phyloP scores from a whole-genome alignment of 2,329 filamentous ascomycete genomes.

The Aspergillus intermedius region DNA sequence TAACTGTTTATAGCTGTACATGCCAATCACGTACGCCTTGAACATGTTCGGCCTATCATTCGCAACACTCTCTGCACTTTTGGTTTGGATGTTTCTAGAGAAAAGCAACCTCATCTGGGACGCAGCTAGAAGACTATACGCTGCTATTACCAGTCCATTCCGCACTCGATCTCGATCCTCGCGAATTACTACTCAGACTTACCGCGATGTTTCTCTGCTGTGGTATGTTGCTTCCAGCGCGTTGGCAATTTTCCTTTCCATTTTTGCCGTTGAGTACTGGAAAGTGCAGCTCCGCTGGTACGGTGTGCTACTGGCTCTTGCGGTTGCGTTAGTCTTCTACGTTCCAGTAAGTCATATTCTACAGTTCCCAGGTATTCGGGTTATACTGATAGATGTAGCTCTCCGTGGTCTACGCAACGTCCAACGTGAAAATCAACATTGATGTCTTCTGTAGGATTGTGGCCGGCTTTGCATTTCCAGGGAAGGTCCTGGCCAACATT shows the following conservation, averaged over 20 bases:
- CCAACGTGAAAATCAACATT: slow-evolving; percentile 23
- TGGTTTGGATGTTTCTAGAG: slow-evolving; percentile 21
- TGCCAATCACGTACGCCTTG: slow-evolving; percentile 21
- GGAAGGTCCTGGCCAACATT: slow-evolving; percentile 24
- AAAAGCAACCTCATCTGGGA: slow-evolving; percentile 10
- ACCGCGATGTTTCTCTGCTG: slow-evolving; percentile 14
- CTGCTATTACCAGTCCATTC: neutral
- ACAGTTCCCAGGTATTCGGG: neutral
- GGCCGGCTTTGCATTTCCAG: slow-evolving; percentile 24
- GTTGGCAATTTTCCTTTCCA: slow-evolving; percentile 16
- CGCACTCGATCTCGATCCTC: neutral
- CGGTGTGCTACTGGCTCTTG: slow-evolving; percentile 18
- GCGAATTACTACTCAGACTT: neutral
- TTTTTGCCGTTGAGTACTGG: slow-evolving; percentile 22
- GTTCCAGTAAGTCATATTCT: slow-evolving; percentile 10
- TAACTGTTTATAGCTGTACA: slow-evolving; percentile 13
- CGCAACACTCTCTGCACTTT: slow-evolving; percentile 53
- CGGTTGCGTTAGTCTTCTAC: slow-evolving; percentile 18
- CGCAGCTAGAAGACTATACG: neutral
- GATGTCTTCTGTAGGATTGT: slow-evolving; percentile 22
- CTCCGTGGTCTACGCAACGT: slow-evolving; percentile 19
- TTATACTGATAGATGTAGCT: slow-evolving; percentile 9
- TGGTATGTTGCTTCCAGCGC: slow-evolving; percentile 15
- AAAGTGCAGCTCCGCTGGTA: slow-evolving; percentile 19
- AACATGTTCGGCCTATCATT: slow-evolving; percentile 53